Base-by-base conservation (phyloP, 176 grass and related monocot genomes). In the Elymus sibiricus region DNA sequence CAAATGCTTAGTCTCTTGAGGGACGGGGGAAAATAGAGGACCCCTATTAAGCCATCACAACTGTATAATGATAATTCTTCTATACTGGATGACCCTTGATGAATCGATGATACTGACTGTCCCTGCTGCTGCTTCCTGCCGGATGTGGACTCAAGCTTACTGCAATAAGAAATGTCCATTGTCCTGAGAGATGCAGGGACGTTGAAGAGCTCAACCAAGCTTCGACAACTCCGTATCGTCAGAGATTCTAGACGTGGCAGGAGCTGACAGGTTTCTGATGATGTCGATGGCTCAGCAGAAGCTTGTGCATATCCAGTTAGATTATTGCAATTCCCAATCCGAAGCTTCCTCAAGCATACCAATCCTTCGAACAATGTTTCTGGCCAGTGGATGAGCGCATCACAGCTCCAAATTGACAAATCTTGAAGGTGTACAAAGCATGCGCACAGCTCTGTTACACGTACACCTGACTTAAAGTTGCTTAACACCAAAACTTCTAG, bases 291-390 rank as follows among this genome's bases (percentile, higher is more conserved):
- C 65, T 68, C 17, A 3, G 7, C 1, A 68, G 32, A 10, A 68
- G 16, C 3, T 68, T 68, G 31, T 37, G 65, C 31, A 37, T 47
- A 46, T 17, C 70, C 70, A 46, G 3, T 74, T 12, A 74, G 3
- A 27, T 47, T 17, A 0, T 0, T 0, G 0, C 24, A 74, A 0
- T 1, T 0, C 0, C 0, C 0, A 28, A 74, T 74, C 0, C 0
- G 0, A 28, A 74, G 24, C 25, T 0, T 28, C 42, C 42, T 74
- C 71, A 74, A 47, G 71, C 7, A 74, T 9, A 47, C 71, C 42
- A 74, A 28, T 44, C 42, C 42, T 47, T 19, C 0, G 0, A 74
- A 74, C 42, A 16, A 8, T 5, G 0, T 35, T 21, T 69, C 66
- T 11, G 70, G n/a, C 70, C 70, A 73, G 70, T 74, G 25, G 42